A percentile compares a stretch with the other conserved stretches of the same genome.
Conservation (phyloP, 495 filamentous ascomycete species). For the Penicillium lagena region DNA sequence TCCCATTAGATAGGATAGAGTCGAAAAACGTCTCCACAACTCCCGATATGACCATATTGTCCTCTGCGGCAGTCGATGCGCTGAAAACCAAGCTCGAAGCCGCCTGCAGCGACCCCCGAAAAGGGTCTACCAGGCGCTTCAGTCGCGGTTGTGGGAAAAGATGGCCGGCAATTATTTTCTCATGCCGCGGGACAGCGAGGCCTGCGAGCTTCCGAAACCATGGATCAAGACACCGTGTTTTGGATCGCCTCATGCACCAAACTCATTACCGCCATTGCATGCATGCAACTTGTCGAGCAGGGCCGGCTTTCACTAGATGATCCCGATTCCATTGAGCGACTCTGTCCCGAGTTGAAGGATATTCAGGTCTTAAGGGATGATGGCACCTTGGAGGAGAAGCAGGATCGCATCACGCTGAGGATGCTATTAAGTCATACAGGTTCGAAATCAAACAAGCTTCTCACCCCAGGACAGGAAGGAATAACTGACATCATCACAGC, state of each 20-base stretch:
- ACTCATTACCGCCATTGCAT: constrained; percentile 46
- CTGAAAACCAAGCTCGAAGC: constrained; percentile 23
- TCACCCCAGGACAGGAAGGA: too few relatives aligned
- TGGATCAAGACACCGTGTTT: constrained; percentile 47
- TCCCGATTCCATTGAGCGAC: constrained; percentile 33
- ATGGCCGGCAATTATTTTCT: constrained; percentile 42
- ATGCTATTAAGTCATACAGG: constrained; percentile 57
- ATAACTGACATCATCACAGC: constrained; percentile 10
- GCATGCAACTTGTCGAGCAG: constrained; percentile 57
- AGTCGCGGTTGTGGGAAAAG: constrained; percentile 39
- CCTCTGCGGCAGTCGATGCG: neutral
- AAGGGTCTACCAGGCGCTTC: constrained; percentile 38
- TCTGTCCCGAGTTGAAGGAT: constrained; percentile 45
- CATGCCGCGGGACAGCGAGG: constrained; percentile 42
- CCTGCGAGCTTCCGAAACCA: constrained; percentile 25
- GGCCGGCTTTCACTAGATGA: constrained; percentile 48
- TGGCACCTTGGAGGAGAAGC: constrained; percentile 43
- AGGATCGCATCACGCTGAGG: constrained; percentile 49
- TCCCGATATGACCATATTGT: too few relatives aligned
- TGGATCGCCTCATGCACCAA: constrained; percentile 60
- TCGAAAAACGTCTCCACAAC: too few relatives aligned
- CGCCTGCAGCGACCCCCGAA: constrained; percentile 28
- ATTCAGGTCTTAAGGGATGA: constrained; percentile 40
- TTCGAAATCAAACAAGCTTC: constrained; percentile 3
- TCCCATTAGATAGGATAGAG: too few relatives aligned